Percentiles rank a stretch among this genome's conserved stretches.
Conservation (phyloP, 306 rosid genomes). For the Quercus aquifolioides region DNA sequence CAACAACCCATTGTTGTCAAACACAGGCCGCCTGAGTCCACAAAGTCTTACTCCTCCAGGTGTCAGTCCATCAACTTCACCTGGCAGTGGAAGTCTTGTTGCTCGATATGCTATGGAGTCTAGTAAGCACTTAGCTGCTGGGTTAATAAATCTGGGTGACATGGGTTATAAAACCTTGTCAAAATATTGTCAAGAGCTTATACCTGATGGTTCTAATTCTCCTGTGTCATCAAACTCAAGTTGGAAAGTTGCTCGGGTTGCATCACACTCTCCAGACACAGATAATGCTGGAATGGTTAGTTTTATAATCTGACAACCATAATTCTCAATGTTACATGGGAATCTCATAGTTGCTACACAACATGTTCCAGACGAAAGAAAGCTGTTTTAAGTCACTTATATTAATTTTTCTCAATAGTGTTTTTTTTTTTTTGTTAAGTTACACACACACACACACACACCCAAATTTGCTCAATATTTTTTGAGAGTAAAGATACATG, state of each 20-base stretch:
- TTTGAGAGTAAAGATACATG: no score
- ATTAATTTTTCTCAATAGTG: not conserved
- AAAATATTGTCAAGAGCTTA: conserved; percentile 83
- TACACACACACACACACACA: no score
- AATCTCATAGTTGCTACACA: not conserved
- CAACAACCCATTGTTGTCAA: conserved; percentile 69
- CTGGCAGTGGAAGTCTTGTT: conserved; percentile 77
- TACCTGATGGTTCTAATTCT: conserved; percentile 89
- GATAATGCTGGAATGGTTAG: conserved; percentile 94
- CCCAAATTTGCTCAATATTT: not conserved
- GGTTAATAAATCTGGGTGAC: conserved; percentile 82
- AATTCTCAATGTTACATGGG: not conserved
- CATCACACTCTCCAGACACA: conserved; percentile 60
- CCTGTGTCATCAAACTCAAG: conserved; percentile 76
- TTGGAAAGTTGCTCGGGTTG: conserved; percentile 75
- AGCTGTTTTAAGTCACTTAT: not conserved
- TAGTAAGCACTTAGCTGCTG: conserved; percentile 90
- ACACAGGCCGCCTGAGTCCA: conserved; percentile 76
- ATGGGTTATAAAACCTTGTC: conserved; percentile 93
- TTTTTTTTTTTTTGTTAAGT: no score
- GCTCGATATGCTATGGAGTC: conserved; percentile 99
- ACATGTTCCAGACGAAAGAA: not conserved
- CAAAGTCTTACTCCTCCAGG: conserved; percentile 86
- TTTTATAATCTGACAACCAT: conserved; percentile 20
- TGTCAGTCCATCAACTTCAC: conserved; percentile 94